Base-by-base conservation (phyloP, 805 yeast genomes). In the Pichia sporocuriosa region DNA sequence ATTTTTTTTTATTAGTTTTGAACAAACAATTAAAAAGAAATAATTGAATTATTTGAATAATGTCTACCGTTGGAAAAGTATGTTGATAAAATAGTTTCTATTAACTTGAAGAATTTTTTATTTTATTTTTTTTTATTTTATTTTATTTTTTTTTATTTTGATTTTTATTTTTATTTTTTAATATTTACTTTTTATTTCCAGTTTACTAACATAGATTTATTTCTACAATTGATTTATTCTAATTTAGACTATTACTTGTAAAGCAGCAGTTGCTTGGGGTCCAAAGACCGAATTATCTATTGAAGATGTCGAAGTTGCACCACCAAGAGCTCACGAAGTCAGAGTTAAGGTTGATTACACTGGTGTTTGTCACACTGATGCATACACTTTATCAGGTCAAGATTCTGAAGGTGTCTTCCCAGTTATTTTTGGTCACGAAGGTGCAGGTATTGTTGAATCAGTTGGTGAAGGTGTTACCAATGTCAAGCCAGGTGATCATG, bases 391-490 rank as follows among this genome's bases (percentile, higher is more conserved):
- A 52, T 81, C 95, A 37, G 99, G 98, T 46, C 75, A 70, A 43
- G 99, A 93, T 65, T 93, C 97, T 42, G 98, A 93, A 68, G 98
- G 97, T 55, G 84, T 82, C 12, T 88, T 88, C 76, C 97, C 97
- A 15, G 82, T 80, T 16, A 69, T 93, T 47, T 73, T 94, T 56
- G 99, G 99, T 48, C 99, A 93, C 67, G 99, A 93, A 67, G 96
- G 97, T 67, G 96, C 97, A 30, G 99, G 98, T 59, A 71, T 86
- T 48, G 97, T 93, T 34, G 98, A 90, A 70, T 76, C 87, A 39
- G 75, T 93, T 32, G 99, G 99, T 57, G 95, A 84, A 60, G 97
- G 85, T 51, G 98, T 93, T 46, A 80, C 88, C 47, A 76, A 67
- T 57, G 96, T 90, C 55, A 84, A 87, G 68, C 81, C 72, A 29